Base-by-base conservation (phyloP, 306 rosid genomes). In the Cicer yamashitae region DNA sequence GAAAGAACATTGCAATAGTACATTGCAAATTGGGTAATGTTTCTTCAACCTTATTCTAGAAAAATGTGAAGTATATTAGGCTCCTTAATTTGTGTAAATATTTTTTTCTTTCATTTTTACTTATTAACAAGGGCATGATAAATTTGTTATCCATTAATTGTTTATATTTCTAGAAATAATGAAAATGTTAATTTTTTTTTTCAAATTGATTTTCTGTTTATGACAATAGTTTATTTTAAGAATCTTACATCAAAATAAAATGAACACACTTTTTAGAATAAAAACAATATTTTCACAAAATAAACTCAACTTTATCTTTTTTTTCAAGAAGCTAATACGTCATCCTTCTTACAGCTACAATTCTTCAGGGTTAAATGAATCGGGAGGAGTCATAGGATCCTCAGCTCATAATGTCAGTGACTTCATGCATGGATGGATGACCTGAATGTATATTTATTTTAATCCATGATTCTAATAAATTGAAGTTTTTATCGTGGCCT, bases 21-120 rank as follows among this genome's bases (percentile, higher is more conserved):
- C 87, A 67, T 72, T 85, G 83, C 83, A 81, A 43, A 84, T 86
- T 39, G 83, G 94, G 94, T 91, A 88, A 70, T 50, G 6, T 61
- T 61, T 66, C 14, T 30, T 79, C 66, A 50, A 15, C 53, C 7
- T 45, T 3, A 18, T 57, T 50, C 6, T 25, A 2, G 1, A 52
- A 41, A 48, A 62, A 51, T 62, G 47, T 62, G 6, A 43, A 4
- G 11, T 8, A 57, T 11, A 57, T 20, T 18, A 15, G 15, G 63
- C 2, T 57, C 63, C 3, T 25, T 25, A 3, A 25, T 25, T 25
- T 3, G 34, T 25, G 34, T 0, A 30, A 30, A 30, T 30, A 0
- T 30, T 4, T 30, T 30, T 30, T 30, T 30, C 37, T 30, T 30
- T 30, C 3, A 30, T 30, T 30, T 3, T 30, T 30, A 30, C 6